A percentile compares a stretch with the other conserved stretches of the same genome.
phyloP scores from a whole-genome alignment of 768 basidiomycete species.

The Solioccasus polychromus region DNA sequence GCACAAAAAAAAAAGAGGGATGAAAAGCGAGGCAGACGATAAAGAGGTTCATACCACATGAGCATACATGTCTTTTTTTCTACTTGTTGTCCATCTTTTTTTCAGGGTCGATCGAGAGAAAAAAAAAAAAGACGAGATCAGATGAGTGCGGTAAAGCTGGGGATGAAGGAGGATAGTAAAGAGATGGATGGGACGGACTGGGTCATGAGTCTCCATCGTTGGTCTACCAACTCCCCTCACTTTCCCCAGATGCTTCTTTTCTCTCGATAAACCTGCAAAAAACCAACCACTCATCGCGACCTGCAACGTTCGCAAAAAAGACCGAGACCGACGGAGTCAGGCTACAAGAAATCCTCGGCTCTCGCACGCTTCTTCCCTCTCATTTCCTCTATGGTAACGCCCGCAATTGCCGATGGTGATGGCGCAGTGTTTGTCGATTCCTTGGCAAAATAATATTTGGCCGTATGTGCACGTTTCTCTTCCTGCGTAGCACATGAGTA shows the following conservation, averaged over 20 bases:
- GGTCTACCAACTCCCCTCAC: conserved; percentile 3
- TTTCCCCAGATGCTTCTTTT: not conserved
- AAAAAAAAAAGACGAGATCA: conserved; percentile 16
- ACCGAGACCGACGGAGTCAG: conserved; percentile 28
- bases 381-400: conserved; percentile 47
- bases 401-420: conserved; percentile 26
- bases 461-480: conserved; percentile 66
- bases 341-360: conserved; percentile 80
- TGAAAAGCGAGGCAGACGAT: conserved; percentile 20
- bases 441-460: conserved; percentile 59
- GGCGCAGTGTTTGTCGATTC: conserved; percentile 30
- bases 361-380: conserved; percentile 82
- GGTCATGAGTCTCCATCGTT: conserved; percentile 32
- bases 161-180: conserved; percentile 23
- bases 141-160: conserved; percentile 26
- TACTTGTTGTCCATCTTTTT: not conserved
- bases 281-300: conserved; percentile 30
- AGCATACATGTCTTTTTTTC: conserved; percentile 12
- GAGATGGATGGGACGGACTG: conserved; percentile 38
- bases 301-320: conserved; percentile 25
- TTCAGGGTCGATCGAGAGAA: conserved; percentile 11
- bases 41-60: conserved; percentile 27
- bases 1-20: conserved; percentile 16
- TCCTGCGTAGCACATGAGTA: conserved; percentile 46
- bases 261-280: conserved; percentile 26